phyloP scores from a whole-genome alignment of 768 basidiomycete genomes.

The Lyophyllum atratum region DNA sequence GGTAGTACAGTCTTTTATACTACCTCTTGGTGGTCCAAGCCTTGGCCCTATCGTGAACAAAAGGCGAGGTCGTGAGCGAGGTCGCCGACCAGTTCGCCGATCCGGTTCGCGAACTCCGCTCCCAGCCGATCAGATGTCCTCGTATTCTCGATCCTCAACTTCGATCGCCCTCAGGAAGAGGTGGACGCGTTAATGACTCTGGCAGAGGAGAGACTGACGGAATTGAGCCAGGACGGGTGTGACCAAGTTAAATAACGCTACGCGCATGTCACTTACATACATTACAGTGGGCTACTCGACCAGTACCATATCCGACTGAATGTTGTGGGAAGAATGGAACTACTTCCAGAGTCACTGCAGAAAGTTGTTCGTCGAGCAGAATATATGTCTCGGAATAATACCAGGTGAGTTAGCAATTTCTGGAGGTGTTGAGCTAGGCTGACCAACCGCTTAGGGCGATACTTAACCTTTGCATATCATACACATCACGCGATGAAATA shows the following conservation, averaged over 20 bases:
- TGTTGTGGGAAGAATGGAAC: slow-evolving; percentile 70
- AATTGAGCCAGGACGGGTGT: slow-evolving; percentile 84
- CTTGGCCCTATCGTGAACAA: too few species aligned
- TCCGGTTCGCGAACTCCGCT: too few species aligned
- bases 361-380: slow-evolving; percentile 72
- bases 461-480: slow-evolving; percentile 91
- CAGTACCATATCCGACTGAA: slow-evolving; percentile 83
- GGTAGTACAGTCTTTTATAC: too few species aligned
- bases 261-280: too few species aligned
- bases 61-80: too few species aligned
- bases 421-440: neutral
- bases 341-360: slow-evolving; percentile 80
- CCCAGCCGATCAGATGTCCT: too few species aligned
- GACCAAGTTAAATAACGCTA: too few species aligned
- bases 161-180: slow-evolving; percentile 83
- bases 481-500: slow-evolving; percentile 91
- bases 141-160: slow-evolving; percentile 97
- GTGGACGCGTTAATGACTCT: slow-evolving; percentile 88
- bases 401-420: slow-evolving; percentile 51
- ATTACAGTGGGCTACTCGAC: slow-evolving; percentile 81
- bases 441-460: slow-evolving; percentile 59
- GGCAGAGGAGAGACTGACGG: slow-evolving; percentile 72
- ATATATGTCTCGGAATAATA: slow-evolving; percentile 71
- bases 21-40: too few species aligned
- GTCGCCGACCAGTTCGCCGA: too few species aligned